Percentiles rank a stretch among this genome's conserved stretches.
phyloP scores from a whole-genome alignment of 306 rosid species.

The Geum urbanum region DNA sequence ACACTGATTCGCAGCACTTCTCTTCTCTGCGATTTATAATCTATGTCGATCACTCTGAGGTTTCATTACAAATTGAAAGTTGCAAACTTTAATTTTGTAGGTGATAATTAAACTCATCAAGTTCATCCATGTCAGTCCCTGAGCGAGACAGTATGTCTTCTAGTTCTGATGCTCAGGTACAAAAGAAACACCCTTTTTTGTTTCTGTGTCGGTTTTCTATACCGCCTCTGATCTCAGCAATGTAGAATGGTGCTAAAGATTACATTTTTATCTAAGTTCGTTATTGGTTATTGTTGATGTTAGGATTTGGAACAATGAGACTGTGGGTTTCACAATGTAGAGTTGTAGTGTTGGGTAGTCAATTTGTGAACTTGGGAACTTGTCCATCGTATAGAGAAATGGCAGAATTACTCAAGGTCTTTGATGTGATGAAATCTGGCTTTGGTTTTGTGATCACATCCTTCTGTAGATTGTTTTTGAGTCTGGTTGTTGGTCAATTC shows the following conservation, averaged over 20 bases:
- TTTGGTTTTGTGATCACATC: neutral
- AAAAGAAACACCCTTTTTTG: neutral
- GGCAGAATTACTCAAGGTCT: neutral
- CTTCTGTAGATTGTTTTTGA: neutral
- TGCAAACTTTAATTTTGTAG: conserved; percentile 1
- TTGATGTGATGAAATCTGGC: neutral
- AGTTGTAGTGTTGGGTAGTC: neutral
- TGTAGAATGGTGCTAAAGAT: neutral
- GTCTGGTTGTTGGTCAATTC: neutral
- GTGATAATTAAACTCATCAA: conserved; percentile 9
- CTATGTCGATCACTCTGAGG: neutral
- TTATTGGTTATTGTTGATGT: neutral
- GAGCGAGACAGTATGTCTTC: conserved; percentile 56
- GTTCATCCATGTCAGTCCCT: conserved; percentile 51
- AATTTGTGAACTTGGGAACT: neutral
- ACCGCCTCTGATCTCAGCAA: neutral
- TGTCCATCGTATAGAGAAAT: neutral
- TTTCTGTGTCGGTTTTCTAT: neutral
- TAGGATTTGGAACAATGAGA: neutral
- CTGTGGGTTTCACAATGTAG: neutral
- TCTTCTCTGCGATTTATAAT: neutral
- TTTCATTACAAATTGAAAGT: neutral
- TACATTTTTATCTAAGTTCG: neutral
- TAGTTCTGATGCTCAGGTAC: conserved; percentile 54
- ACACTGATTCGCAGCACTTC: neutral